A percentile compares a stretch with the other conserved stretches of the same genome.
phyloP scores from a whole-genome alignment of 176 grass and related monocot genomes.

The barley (Hordeum vulgare) region MorexV3_pseudomolecules_assembly NC_058521.1:113815784-113816283 shows the following conservation, averaged over 20 bases:
- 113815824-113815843: conserved; percentile 6
- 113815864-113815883: not conserved
- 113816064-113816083: not conserved
- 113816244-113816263: conserved; percentile 38
- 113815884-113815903: not conserved
- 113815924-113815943: not conserved
- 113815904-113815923: not conserved
- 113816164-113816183: conserved; percentile 54
- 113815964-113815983: not conserved
- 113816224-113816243: conserved; percentile 59
- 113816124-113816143: conserved; percentile 42
- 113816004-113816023: not conserved
- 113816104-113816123: conserved; percentile 37
- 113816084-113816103: not conserved
- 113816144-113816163: conserved; percentile 65
- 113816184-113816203: conserved; percentile 60
- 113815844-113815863: not conserved
- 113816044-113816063: not conserved
- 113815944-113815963: not conserved
- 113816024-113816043: not conserved
- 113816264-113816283: conserved; percentile 43
- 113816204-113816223: conserved; percentile 48
- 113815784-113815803: not conserved
- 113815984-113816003: not conserved
- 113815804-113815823: not conserved